Evolutionary conservation across 176 grass and related monocot genomes (phyloP).

Genomic region (Puya raimondii): DNA sequence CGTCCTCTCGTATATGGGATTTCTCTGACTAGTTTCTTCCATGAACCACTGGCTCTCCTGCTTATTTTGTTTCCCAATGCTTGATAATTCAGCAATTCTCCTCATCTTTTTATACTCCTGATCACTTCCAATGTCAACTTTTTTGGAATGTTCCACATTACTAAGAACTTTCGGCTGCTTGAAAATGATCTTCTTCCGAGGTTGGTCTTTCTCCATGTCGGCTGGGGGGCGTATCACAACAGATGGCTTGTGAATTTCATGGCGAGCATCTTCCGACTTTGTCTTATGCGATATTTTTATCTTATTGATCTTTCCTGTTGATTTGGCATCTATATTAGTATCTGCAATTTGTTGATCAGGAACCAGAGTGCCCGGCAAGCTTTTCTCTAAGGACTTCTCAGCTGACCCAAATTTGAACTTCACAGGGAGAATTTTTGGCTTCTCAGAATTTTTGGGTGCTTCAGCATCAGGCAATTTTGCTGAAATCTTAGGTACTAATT

Average conservation of each 20-base stretch:
- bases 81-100: slow-evolving; percentile 67
- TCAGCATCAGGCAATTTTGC: slow-evolving; percentile 50
- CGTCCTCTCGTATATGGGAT: slow-evolving; percentile 31
- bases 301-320: slow-evolving; percentile 62
- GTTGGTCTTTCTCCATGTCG: slow-evolving; percentile 47
- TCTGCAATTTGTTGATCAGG: slow-evolving; percentile 47
- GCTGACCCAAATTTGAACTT: slow-evolving; percentile 79
- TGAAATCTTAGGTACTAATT: slow-evolving; percentile 54
- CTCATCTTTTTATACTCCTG: slow-evolving; percentile 64
- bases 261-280: slow-evolving; percentile 49
- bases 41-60: slow-evolving; percentile 39
- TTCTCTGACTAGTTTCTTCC: slow-evolving; percentile 44
- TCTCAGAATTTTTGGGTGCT: slow-evolving; percentile 46
- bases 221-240: slow-evolving; percentile 68
- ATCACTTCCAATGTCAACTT: slow-evolving; percentile 26
- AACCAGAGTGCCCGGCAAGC: slow-evolving; percentile 39
- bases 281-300: slow-evolving; percentile 82
- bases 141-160: slow-evolving; percentile 21
- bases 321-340: slow-evolving; percentile 37
- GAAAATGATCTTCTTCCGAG: slow-evolving; percentile 79
- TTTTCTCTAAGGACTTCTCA: slow-evolving; percentile 74
- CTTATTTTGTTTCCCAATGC: slow-evolving; percentile 43
- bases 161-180: slow-evolving; percentile 70
- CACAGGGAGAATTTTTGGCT: slow-evolving; percentile 64
- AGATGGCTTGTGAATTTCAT: slow-evolving; percentile 61